Conservation (phyloP, 768 basidiomycete species). For the Termitomyces sp. region DNA sequence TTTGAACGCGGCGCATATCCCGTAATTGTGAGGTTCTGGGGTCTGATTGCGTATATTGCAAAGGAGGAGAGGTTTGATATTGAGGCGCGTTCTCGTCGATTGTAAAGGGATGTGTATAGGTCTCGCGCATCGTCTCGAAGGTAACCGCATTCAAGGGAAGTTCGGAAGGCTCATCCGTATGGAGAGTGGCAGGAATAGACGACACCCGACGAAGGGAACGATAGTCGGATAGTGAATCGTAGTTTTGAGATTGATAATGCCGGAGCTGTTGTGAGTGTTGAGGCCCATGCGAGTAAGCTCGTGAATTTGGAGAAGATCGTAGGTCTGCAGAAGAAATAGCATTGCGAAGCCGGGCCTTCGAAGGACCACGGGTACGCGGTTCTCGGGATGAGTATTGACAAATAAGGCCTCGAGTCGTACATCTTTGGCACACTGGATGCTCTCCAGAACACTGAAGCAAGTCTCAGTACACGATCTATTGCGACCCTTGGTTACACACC, state of each 20-base stretch:
- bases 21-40: constrained; percentile 11
- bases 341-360: constrained; percentile 26
- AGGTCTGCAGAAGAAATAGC: constrained; percentile 22
- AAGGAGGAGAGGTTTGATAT: not conserved
- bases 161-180: constrained; percentile 1
- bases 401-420: constrained; percentile 42
- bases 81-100: not conserved
- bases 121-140: constrained; percentile 7
- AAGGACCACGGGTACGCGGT: constrained; percentile 29
- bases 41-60: constrained; percentile 7
- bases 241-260: constrained; percentile 3
- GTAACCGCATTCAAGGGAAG: not conserved
- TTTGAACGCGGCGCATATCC: constrained; percentile 22
- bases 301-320: constrained; percentile 11
- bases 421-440: constrained; percentile 49
- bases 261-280: constrained; percentile 5
- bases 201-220: constrained; percentile 12
- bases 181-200: constrained; percentile 13
- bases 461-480: not conserved
- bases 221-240: constrained; percentile 5
- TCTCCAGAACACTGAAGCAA: constrained; percentile 52
- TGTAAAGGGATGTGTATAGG: constrained; percentile 5
- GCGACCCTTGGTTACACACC: constrained; percentile 24
- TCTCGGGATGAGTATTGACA: constrained; percentile 47
- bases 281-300: constrained; percentile 6